phyloP scores from a whole-genome alignment of 148 eudicot genomes.

The Mesembryanthemum crystallinum region DNA sequence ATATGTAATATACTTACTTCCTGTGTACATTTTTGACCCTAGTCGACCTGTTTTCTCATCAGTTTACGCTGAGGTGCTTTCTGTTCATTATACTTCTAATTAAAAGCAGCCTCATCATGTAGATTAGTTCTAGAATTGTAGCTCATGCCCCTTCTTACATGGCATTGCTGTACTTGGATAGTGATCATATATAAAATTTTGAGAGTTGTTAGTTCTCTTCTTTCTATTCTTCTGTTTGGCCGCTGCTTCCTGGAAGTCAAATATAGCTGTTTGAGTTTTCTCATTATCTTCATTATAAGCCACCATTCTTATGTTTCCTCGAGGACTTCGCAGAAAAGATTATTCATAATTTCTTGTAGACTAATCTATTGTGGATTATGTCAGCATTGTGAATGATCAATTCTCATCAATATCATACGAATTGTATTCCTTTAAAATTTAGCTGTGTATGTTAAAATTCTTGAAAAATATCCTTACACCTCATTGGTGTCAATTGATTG shows the following conservation, averaged over 20 bases:
- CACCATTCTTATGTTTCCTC: too few relatives aligned
- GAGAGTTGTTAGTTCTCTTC: constrained; percentile 18
- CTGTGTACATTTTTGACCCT: constrained; percentile 43
- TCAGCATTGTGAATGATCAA: too few relatives aligned
- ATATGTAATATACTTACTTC: constrained; percentile 43
- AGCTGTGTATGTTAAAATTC: too few relatives aligned
- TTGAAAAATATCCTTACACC: too few relatives aligned
- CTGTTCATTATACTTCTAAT: constrained; percentile 24
- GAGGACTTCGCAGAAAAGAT: too few relatives aligned
- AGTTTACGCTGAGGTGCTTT: constrained; percentile 21
- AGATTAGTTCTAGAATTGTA: constrained; percentile 22
- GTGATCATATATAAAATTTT: constrained; percentile 30
- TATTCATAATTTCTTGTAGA: too few relatives aligned
- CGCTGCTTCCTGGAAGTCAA: not conserved
- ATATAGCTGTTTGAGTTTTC: too few relatives aligned
- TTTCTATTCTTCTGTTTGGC: not conserved
- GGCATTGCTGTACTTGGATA: constrained; percentile 20
- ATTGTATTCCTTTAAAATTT: too few relatives aligned
- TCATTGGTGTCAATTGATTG: too few relatives aligned
- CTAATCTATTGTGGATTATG: too few relatives aligned
- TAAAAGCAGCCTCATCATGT: constrained; percentile 22
- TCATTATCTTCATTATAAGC: too few relatives aligned
- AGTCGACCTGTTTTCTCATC: not conserved
- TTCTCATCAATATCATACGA: too few relatives aligned
- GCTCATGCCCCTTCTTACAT: constrained; percentile 16